These are phyloP conservation scores for Diversispora epigaea DNA, from an alignment of 192 early-diverging fungal species.

Conservation along the genomic window DNA sequence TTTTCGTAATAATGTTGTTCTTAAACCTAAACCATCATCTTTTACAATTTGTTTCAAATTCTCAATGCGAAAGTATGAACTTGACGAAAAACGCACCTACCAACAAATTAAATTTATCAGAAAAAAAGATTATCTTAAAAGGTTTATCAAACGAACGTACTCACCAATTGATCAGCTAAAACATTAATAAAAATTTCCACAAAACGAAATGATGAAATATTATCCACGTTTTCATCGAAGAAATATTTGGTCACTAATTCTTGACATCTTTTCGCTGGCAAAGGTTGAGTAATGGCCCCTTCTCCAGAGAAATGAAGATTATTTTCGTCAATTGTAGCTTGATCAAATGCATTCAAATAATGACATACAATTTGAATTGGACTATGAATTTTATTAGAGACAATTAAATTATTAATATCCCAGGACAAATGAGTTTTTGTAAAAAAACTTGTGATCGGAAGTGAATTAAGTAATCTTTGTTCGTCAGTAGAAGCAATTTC, in stretches of 20 bases:
- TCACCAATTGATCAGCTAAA: not conserved
- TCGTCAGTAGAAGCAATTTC: constrained; percentile 28
- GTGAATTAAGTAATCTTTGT: constrained; percentile 18
- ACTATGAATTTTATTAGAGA: constrained; percentile 15
- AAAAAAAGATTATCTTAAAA: constrained; percentile 21
- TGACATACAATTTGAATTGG: constrained; percentile 32
- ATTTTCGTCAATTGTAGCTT: not conserved
- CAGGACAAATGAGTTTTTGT: not conserved
- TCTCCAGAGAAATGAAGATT: constrained; percentile 18
- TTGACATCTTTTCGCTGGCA: constrained; percentile 1
- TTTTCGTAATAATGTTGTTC: constrained; percentile 23
- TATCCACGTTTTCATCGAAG: not conserved
- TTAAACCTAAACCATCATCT: constrained; percentile 2
- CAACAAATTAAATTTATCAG: constrained; percentile 22
- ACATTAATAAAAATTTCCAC: constrained; percentile 29
- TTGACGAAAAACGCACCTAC: constrained; percentile 27
- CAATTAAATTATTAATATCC: constrained; percentile 26
- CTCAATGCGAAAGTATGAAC: constrained; percentile 27
- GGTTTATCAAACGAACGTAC: not conserved
- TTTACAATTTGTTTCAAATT: constrained; percentile 18
- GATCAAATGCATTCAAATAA: constrained; percentile 11
- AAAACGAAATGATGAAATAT: constrained; percentile 24
- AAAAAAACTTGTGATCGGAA: constrained; percentile 11
- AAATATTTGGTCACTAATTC: constrained; percentile 23
- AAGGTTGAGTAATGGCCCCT: not conserved